phyloP scores from a whole-genome alignment of 108 stramenopile genomes.

The Skeletonema potamos region DNA sequence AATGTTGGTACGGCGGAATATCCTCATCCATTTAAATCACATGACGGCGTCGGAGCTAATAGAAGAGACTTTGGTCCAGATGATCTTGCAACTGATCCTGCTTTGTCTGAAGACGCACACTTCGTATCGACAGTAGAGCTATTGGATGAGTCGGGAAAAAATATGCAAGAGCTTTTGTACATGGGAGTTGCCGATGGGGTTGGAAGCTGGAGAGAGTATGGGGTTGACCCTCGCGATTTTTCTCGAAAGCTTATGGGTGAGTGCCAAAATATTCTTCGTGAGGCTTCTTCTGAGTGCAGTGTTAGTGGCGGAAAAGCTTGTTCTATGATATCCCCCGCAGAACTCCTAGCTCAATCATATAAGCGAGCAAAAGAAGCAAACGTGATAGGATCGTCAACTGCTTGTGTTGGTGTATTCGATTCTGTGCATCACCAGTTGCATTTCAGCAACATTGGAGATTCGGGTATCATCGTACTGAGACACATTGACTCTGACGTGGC shows the following conservation, averaged over 20 bases:
- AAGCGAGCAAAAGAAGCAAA: conserved; percentile 76
- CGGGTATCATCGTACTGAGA: conserved; percentile 91
- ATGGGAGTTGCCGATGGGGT: conserved; percentile 96
- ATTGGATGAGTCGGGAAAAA: conserved; percentile 64
- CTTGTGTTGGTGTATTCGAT: conserved; percentile 91
- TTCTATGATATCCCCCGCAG: conserved; percentile 64
- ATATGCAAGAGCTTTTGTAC: conserved; percentile 70
- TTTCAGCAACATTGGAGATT: conserved; percentile 95
- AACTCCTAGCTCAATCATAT: conserved; percentile 71
- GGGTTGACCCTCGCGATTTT: conserved; percentile 92
- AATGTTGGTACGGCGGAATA: conserved; percentile 79
- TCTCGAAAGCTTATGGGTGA: conserved; percentile 84
- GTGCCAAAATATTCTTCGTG: conserved; percentile 64
- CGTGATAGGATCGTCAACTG: conserved; percentile 89
- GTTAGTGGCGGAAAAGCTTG: conserved; percentile 43
- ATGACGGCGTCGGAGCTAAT: conserved; percentile 68
- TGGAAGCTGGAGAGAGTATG: conserved; percentile 94
- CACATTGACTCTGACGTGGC: conserved; percentile 94
- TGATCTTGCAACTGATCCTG: conserved; percentile 61
- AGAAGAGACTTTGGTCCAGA: conserved; percentile 71
- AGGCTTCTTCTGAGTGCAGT: conserved; percentile 43
- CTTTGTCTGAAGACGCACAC: conserved; percentile 89
- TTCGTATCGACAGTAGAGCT: conserved; percentile 60
- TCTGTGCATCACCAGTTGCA: conserved; percentile 88
- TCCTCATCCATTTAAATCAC: conserved; percentile 93